Percentiles rank a stretch among this genome's conserved stretches.
phyloP scores from a whole-genome alignment of 2,329 filamentous ascomycete genomes.

The Diplodia sapinea region DNA sequence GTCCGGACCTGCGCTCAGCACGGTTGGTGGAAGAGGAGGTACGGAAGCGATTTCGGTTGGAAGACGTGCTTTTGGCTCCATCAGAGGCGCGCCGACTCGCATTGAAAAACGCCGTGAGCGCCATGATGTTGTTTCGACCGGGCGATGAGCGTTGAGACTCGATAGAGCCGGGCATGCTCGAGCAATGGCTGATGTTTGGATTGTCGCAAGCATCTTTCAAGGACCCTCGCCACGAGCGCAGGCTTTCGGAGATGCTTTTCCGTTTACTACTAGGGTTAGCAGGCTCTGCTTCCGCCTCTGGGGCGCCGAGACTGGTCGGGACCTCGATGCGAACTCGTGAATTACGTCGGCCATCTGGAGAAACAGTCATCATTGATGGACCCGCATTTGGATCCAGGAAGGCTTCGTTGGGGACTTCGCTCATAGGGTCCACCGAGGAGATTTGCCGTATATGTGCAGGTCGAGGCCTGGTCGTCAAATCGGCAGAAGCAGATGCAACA shows the following conservation, averaged over 20 bases:
- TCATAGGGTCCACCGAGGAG: background rate
- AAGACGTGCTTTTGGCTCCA: background rate
- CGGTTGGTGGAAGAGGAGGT: background rate
- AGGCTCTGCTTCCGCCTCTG: background rate
- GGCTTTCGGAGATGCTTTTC: constrained; percentile 6
- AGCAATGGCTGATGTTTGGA: background rate
- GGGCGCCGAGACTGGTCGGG: background rate
- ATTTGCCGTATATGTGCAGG: background rate
- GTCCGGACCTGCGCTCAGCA: background rate
- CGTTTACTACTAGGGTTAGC: background rate
- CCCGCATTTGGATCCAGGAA: background rate
- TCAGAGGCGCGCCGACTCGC: background rate
- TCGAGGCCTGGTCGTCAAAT: background rate
- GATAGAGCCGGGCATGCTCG: constrained; percentile 2
- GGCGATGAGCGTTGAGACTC: background rate
- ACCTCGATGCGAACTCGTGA: constrained; percentile 24
- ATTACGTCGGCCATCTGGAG: constrained; percentile 11
- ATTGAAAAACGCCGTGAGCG: background rate
- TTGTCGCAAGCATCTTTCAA: background rate
- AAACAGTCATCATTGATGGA: background rate
- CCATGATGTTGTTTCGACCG: background rate
- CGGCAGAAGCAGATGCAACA: background rate
- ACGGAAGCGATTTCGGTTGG: constrained; percentile 1
- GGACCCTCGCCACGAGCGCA: constrained; percentile 12
- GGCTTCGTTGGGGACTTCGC: background rate